Evolutionary conservation across 352 stramenopile genomes (phyloP).

Genomic region (Phytophthora uliginosa): DNA sequence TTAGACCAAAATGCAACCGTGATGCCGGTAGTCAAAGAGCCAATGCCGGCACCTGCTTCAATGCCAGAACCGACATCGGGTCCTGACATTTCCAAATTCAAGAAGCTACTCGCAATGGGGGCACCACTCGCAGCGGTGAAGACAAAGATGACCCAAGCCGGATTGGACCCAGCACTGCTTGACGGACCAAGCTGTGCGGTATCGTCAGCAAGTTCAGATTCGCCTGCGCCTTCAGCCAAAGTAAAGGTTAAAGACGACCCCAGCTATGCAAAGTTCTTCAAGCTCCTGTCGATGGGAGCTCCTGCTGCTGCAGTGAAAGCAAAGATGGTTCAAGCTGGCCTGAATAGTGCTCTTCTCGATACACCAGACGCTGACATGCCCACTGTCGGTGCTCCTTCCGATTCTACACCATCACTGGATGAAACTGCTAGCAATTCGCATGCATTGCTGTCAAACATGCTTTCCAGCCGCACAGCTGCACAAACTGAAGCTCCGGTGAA

Average conservation of each 20-base stretch:
- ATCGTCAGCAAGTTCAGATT: not conserved
- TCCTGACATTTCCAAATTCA: slow-evolving; percentile 61
- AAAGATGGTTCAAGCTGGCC: slow-evolving; percentile 80
- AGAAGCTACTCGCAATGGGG: slow-evolving; percentile 74
- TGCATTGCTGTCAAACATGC: slow-evolving; percentile 18
- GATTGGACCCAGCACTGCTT: slow-evolving; percentile 63
- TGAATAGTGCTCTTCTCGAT: slow-evolving; percentile 84
- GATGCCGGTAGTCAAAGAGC: slow-evolving; percentile 39
- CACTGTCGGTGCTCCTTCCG: not conserved
- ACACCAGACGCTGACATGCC: slow-evolving; percentile 64
- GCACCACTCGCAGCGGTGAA: slow-evolving; percentile 67
- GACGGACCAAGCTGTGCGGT: slow-evolving; percentile 27
- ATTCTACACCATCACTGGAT: not conserved
- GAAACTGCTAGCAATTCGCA: slow-evolving; percentile 24
- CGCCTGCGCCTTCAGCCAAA: slow-evolving; percentile 2
- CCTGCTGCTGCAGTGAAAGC: slow-evolving; percentile 62
- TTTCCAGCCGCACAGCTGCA: slow-evolving; percentile 11
- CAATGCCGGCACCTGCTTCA: slow-evolving; percentile 26
- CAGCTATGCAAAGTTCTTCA: slow-evolving; percentile 79
- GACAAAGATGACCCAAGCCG: slow-evolving; percentile 75
- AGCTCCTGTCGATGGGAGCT: slow-evolving; percentile 70
- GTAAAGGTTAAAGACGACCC: slow-evolving; percentile 61
- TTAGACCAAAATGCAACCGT: slow-evolving; percentile 44
- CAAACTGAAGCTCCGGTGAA: slow-evolving; percentile 20
- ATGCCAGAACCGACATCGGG: slow-evolving; percentile 1